Base-by-base conservation (phyloP, 352 stramenopile species). In the Lagenidium giganteum region DNA sequence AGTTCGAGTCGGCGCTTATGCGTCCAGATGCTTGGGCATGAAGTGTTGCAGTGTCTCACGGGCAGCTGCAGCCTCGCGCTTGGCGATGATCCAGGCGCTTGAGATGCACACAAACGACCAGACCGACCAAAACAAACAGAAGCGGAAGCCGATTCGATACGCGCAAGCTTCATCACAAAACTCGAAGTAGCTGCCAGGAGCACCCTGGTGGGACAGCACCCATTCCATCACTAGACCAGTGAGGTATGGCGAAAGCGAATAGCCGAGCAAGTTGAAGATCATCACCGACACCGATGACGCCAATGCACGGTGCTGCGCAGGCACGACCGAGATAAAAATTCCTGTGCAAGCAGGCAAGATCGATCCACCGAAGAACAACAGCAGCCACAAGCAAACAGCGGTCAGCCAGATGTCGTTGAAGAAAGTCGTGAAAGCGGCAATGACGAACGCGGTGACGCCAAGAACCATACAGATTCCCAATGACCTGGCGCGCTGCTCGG, bases 261-360 rank as follows among this genome's bases (percentile, higher is more conserved):
- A 93, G 20, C 80, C 80, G 22, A 87, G 72, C 9, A 93, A 55
- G 45, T 90, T 93, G 53, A 90, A 93, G 22, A 87, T 44, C 75
- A 90, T 93, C 25, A 89, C 76, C 2, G 72, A 85, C 34, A 93
- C 73, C 2, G 77, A 89, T 1, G 80, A 93, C 25, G 78, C 80
- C 2, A 93, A 60, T 20, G 80, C 76, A 12, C 78, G 75, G 26
- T 88, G 74, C 48, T 83, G 72, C 17, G 75, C 59, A 3, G 80
- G 75, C n/a, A 87, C 76, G 13, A 83, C 76, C 23, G 75, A 89
- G 47, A 93, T 89, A 47, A 90, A 90, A 57, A 93, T 93, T 21
- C 77, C 80, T 16, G 80, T 90, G 43, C 77, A 93, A 35, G 80
- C 78, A 22, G 80, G 80, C 5, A 93, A 42, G 43, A 90, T 87